These are phyloP conservation scores for Diaporthe longicolla DNA, from an alignment of 2,329 filamentous ascomycete genomes.

Conservation along the genomic window DNA sequence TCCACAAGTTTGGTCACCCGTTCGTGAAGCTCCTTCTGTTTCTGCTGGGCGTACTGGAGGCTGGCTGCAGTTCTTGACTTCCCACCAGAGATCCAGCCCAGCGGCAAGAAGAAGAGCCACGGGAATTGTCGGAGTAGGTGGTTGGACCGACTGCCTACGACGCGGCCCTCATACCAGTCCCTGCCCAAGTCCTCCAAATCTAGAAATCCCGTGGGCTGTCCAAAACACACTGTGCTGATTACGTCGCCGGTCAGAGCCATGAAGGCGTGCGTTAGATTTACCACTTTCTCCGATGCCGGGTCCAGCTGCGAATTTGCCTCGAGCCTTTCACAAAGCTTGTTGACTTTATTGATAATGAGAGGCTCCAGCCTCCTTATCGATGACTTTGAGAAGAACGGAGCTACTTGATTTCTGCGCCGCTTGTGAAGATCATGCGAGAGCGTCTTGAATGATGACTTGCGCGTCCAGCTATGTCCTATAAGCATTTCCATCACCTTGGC, in stretches of 20 bases:
- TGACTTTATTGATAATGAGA: not conserved
- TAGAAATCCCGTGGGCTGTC: not conserved
- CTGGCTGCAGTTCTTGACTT: not conserved
- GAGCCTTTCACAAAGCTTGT: constrained; percentile 18
- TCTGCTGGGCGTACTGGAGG: constrained; percentile 17
- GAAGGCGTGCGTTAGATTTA: constrained; percentile 13
- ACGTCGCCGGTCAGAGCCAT: constrained; percentile 23
- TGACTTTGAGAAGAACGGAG: constrained; percentile 10
- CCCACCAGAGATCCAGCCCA: not conserved
- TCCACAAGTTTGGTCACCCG: not conserved
- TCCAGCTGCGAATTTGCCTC: not conserved
- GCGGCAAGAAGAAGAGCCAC: not conserved
- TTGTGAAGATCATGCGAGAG: constrained; percentile 12
- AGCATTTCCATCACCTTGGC: not conserved
- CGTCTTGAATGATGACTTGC: constrained; percentile 11
- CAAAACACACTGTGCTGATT: constrained; percentile 16
- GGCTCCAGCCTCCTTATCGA: constrained; percentile 21
- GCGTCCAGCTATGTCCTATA: not conserved
- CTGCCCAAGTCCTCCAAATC: constrained; percentile 3
- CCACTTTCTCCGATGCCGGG: not conserved
- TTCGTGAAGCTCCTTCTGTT: constrained; percentile 5
- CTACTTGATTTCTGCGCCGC: not conserved
- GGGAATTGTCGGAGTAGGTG: constrained; percentile 22
- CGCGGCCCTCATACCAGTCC: constrained; percentile 24
- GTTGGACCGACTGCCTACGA: constrained; percentile 1